These are phyloP conservation scores for Zalaria sp. DNA, from an alignment of 2,329 filamentous ascomycete genomes.

Conservation along the genomic window DNA sequence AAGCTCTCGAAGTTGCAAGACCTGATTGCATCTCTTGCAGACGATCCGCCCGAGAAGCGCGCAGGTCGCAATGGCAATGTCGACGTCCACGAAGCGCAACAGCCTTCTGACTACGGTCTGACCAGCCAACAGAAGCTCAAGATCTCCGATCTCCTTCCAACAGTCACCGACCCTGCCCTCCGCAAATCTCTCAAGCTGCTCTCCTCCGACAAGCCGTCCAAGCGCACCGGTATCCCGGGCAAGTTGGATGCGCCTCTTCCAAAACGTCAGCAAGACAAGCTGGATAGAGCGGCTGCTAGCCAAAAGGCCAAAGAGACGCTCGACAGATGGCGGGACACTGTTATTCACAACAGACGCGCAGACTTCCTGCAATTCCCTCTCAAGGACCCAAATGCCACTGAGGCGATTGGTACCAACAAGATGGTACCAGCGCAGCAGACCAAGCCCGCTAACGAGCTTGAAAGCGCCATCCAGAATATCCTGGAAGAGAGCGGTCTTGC, in stretches of 20 bases:
- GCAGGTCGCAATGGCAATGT: conserved; percentile 14
- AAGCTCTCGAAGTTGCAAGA: conserved; percentile 52
- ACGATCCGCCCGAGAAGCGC: conserved; percentile 18
- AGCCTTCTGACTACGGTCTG: conserved; percentile 45
- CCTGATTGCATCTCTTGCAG: conserved; percentile 53
- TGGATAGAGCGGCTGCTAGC: conserved; percentile 72
- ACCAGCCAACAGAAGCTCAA: conserved; percentile 46
- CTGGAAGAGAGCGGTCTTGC: conserved; percentile 75
- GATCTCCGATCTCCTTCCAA: conserved; percentile 59
- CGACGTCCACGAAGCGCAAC: conserved; percentile 43
- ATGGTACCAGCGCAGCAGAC: conserved; percentile 45
- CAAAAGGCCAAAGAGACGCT: conserved; percentile 86
- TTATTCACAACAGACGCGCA: conserved; percentile 83
- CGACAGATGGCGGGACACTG: conserved; percentile 83
- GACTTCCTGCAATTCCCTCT: conserved; percentile 86
- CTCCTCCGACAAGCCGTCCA: conserved; percentile 46
- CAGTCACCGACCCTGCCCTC: conserved; percentile 58
- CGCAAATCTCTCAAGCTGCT: conserved; percentile 71
- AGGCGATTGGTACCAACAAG: conserved; percentile 45
- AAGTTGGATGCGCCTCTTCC: conserved; percentile 74
- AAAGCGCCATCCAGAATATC: conserved; percentile 74
- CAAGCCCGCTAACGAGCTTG: conserved; percentile 64
- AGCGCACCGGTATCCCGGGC: conserved; percentile 38
- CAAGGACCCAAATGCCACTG: conserved; percentile 52
- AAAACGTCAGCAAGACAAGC: conserved; percentile 70